Percentiles rank a stretch among this genome's conserved stretches.
Conservation (phyloP, 768 basidiomycete genomes). For the Artomyces pyxidatus region DNA sequence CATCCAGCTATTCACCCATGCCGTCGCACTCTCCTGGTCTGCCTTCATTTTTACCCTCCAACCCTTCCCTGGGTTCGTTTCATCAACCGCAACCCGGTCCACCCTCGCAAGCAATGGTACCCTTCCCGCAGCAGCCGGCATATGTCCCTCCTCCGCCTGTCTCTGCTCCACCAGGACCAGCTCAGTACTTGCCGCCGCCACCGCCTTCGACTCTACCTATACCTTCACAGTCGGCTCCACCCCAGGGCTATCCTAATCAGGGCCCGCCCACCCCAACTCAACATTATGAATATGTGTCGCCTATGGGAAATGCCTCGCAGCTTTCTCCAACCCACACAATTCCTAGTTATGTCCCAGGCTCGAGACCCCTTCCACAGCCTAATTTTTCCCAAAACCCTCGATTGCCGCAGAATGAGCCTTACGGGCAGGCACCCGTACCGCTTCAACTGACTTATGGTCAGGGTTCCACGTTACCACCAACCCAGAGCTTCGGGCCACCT, state of each 20-base stretch:
- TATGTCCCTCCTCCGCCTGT: constrained; percentile 10
- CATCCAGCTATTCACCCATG: constrained; percentile 18
- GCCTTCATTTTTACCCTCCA: constrained; percentile 7
- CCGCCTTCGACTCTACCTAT: constrained; percentile 23
- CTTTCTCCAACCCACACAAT: constrained; percentile 5
- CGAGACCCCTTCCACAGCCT: constrained; percentile 15
- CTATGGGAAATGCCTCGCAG: background rate
- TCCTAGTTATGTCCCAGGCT: constrained; percentile 12
- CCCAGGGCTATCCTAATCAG: constrained; percentile 3
- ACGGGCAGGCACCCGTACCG: constrained; percentile 1
- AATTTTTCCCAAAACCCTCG: constrained; percentile 3
- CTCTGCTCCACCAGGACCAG: constrained; percentile 18
- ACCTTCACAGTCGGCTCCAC: constrained; percentile 30
- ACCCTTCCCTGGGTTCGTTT: background rate
- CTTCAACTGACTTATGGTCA: constrained; percentile 2
- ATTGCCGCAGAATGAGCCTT: constrained; percentile 5
- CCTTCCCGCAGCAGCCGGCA: constrained; percentile 4
- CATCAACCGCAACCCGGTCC: background rate
- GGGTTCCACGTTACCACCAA: background rate
- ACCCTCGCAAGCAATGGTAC: constrained; percentile 1
- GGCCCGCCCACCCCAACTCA: background rate
- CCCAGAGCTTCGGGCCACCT: background rate
- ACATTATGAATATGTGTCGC: background rate
- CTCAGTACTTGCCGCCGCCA: constrained; percentile 15
- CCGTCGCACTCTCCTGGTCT: constrained; percentile 14